Conservation (phyloP, 148 eudicot species). For the Vaccinium macrocarpon region DNA sequence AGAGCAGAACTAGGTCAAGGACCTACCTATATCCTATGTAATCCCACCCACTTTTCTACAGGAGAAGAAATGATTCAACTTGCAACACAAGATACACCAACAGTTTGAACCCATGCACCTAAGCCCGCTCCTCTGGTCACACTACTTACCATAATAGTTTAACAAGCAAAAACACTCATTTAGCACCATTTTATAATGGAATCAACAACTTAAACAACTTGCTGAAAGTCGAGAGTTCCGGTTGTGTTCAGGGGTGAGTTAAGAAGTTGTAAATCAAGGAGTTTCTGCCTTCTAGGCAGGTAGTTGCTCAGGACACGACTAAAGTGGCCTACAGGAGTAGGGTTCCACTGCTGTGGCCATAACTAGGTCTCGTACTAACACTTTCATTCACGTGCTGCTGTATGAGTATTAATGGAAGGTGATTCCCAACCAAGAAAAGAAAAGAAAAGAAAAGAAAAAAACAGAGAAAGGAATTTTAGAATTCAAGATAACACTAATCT, state of each 20-base stretch:
- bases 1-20: slow-evolving; percentile 3
- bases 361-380: no score
- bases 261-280: background rate
- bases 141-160: background rate
- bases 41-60: background rate
- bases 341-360: no score
- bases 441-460: background rate
- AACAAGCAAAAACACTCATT: background rate
- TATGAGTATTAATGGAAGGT: background rate
- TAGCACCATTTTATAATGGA: background rate
- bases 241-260: background rate
- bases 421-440: background rate
- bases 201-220: background rate
- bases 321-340: background rate
- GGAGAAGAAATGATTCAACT: background rate
- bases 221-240: background rate
- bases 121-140: background rate
- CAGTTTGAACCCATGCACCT: background rate
- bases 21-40: background rate
- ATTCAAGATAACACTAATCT: no score
- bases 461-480: background rate
- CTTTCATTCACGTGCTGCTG: background rate
- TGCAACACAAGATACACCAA: background rate
- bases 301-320: background rate
- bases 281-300: background rate